phyloP scores from a whole-genome alignment of 2,329 filamentous ascomycete genomes.

The Fusarium citri region DNA sequence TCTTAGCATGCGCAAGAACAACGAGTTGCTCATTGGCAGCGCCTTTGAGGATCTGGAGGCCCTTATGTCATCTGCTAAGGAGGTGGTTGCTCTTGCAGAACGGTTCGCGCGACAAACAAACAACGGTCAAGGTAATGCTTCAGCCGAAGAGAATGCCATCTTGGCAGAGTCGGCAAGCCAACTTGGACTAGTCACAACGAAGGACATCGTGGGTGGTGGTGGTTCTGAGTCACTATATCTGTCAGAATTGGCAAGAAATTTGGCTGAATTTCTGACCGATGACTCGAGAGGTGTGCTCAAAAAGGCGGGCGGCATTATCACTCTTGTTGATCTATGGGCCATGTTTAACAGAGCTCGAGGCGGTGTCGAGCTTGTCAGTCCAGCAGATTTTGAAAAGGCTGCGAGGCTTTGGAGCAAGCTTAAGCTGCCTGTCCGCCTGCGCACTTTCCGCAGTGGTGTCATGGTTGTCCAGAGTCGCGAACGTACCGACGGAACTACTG shows the following conservation, averaged over 20 bases:
- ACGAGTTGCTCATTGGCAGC: constrained; percentile 89
- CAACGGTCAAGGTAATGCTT: constrained; percentile 68
- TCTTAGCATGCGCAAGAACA: constrained; percentile 87
- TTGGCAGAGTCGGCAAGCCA: constrained; percentile 83
- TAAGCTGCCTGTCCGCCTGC: constrained; percentile 84
- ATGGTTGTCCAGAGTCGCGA: constrained; percentile 91
- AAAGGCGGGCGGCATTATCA: constrained; percentile 87
- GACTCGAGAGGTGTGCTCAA: constrained; percentile 82
- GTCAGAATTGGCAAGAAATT: constrained; percentile 84
- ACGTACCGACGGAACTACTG: constrained; percentile 89
- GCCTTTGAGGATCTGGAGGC: constrained; percentile 97
- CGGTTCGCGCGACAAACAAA: constrained; percentile 79
- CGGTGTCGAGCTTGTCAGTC: constrained; percentile 93
- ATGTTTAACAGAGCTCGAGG: constrained; percentile 94
- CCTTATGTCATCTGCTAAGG: constrained; percentile 96
- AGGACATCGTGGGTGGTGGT: constrained; percentile 87
- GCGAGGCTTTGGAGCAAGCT: constrained; percentile 89
- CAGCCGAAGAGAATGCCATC: constrained; percentile 77
- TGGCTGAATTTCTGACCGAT: constrained; percentile 91
- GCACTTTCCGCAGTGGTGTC: constrained; percentile 93
- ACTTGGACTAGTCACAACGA: constrained; percentile 90
- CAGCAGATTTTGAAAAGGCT: constrained; percentile 90
- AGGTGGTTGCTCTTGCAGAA: constrained; percentile 93
- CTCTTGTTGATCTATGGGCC: constrained; percentile 90
- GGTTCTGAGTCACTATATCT: constrained; percentile 86